These are phyloP conservation scores for Huntiella decipiens DNA, from an alignment of 2,329 filamentous ascomycete genomes.

Conservation along the genomic window DNA sequence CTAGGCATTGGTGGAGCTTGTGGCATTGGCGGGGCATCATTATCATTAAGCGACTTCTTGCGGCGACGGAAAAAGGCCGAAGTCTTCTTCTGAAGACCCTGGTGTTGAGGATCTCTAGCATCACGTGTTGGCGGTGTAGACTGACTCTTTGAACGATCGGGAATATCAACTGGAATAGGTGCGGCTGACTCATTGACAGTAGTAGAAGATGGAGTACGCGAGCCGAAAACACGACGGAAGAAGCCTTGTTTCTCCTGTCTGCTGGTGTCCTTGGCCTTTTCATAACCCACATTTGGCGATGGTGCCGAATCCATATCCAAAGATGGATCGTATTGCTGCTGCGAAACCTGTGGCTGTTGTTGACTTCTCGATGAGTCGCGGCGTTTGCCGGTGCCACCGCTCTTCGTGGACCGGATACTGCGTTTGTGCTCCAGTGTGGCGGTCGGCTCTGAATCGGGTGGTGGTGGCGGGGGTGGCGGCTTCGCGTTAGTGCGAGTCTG, in stretches of 20 bases:
- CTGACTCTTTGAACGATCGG: constrained; percentile 13
- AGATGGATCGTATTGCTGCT: constrained; percentile 14
- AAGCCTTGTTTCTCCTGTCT: constrained; percentile 64
- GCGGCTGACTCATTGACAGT: constrained; percentile 12
- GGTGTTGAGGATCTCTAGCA: constrained; percentile 23
- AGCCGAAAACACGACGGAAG: constrained; percentile 78
- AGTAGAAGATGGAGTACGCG: constrained; percentile 33
- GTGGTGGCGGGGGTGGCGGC: constrained; percentile 18
- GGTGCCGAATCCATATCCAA: constrained; percentile 34
- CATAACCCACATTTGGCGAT: constrained; percentile 38
- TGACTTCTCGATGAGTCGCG: constrained; percentile 3
- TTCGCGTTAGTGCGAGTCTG: constrained; percentile 12
- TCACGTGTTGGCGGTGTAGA: constrained; percentile 33
- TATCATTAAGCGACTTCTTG: constrained; percentile 71
- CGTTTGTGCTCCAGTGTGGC: constrained; percentile 35
- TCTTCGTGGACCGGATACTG: constrained; percentile 39
- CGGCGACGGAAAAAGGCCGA: constrained; percentile 86
- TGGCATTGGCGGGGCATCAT: constrained; percentile 39
- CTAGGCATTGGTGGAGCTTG: constrained; percentile 21
- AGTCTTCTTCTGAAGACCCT: constrained; percentile 64
- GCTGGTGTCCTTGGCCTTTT: constrained; percentile 35
- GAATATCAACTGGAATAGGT: constrained; percentile 17
- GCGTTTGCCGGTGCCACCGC: constrained; percentile 13
- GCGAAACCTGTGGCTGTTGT: constrained; percentile 15
- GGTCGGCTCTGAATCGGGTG: constrained; percentile 38